Conservation (phyloP, 495 filamentous ascomycete genomes). For the Aspergillus saccharolyticus region DNA sequence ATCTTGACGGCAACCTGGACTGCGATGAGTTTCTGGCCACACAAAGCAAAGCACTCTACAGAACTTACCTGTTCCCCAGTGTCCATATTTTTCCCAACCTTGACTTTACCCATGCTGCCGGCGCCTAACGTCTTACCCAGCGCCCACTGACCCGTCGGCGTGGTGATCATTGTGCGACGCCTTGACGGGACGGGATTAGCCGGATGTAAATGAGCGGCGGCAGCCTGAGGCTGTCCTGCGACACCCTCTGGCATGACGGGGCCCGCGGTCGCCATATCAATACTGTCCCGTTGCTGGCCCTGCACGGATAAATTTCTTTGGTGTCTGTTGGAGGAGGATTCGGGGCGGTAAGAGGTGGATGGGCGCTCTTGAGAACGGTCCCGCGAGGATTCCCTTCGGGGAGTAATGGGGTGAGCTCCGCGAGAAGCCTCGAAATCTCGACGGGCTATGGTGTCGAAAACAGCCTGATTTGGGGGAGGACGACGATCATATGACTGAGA, state of each 20-base stretch:
- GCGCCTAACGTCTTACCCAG: conserved; percentile 96
- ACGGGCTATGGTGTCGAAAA: conserved; percentile 49
- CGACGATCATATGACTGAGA: conserved; percentile 48
- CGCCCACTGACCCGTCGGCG: conserved; percentile 80
- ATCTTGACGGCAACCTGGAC: conserved; percentile 92
- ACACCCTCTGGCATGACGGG: conserved; percentile 33
- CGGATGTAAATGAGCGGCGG: conserved; percentile 31
- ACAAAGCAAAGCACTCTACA: not conserved
- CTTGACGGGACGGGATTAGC: conserved; percentile 47
- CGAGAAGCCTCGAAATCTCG: conserved; percentile 55
- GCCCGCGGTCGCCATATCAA: conserved; percentile 51
- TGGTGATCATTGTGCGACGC: conserved; percentile 77
- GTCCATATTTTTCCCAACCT: conserved; percentile 76
- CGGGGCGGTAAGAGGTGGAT: conserved; percentile 46
- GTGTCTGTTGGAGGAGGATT: conserved; percentile 42
- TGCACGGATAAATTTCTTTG: conserved; percentile 43
- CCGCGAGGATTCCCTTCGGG: conserved; percentile 50
- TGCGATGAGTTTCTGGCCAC: conserved; percentile 3
- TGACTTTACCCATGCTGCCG: conserved; percentile 96
- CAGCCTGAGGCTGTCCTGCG: conserved; percentile 41
- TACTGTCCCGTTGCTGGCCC: conserved; percentile 44
- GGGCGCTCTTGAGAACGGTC: conserved; percentile 47
- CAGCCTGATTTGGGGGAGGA: conserved; percentile 46
- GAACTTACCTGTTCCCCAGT: conserved; percentile 69
- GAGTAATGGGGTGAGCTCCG: conserved; percentile 40